Percentiles rank a stretch among this genome's conserved stretches.
Evolutionary conservation across 129 eudicot genomes (phyloP).

Genomic region (Tanacetum coccineum): DNA sequence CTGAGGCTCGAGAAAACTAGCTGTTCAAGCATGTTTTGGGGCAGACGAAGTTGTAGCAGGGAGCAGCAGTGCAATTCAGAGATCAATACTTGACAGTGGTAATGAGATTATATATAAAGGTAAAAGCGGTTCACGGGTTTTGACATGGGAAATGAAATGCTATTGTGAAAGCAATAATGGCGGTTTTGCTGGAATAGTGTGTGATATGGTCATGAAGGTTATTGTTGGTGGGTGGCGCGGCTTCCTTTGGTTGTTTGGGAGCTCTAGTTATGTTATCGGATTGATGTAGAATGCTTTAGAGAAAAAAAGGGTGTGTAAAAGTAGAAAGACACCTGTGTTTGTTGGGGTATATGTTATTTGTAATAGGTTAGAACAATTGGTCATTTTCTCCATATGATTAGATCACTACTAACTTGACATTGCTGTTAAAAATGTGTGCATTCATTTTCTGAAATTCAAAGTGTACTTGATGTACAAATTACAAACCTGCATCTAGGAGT

Average conservation of each 20-base stretch:
- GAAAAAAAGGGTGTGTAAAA: slow-evolving; percentile 27
- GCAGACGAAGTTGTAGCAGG: slow-evolving; percentile 88
- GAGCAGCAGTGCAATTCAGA: slow-evolving; percentile 93
- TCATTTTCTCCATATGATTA: slow-evolving; percentile 11
- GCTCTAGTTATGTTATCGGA: slow-evolving; percentile 7
- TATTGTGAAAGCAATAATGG: slow-evolving; percentile 36
- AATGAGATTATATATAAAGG: background rate
- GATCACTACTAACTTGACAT: slow-evolving; percentile 18
- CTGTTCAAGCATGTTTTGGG: slow-evolving; percentile 86
- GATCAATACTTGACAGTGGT: slow-evolving; percentile 52
- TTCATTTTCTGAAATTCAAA: background rate
- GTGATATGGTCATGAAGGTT: slow-evolving; percentile 21
- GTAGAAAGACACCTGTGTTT: background rate
- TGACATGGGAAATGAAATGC: slow-evolving; percentile 17
- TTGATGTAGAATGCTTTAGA: slow-evolving; percentile 2
- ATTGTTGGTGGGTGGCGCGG: no score
- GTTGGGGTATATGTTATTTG: slow-evolving; percentile 30
- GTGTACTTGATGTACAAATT: background rate
- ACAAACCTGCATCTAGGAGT: background rate
- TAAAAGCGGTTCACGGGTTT: background rate
- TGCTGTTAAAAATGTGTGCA: background rate
- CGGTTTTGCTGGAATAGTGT: slow-evolving; percentile 32
- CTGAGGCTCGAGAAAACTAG: slow-evolving; percentile 56
- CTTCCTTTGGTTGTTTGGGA: no score
- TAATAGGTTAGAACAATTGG: slow-evolving; percentile 22